phyloP scores from a whole-genome alignment of 2,329 filamentous ascomycete genomes.

The Macrophomina pseudophaseolina region DNA sequence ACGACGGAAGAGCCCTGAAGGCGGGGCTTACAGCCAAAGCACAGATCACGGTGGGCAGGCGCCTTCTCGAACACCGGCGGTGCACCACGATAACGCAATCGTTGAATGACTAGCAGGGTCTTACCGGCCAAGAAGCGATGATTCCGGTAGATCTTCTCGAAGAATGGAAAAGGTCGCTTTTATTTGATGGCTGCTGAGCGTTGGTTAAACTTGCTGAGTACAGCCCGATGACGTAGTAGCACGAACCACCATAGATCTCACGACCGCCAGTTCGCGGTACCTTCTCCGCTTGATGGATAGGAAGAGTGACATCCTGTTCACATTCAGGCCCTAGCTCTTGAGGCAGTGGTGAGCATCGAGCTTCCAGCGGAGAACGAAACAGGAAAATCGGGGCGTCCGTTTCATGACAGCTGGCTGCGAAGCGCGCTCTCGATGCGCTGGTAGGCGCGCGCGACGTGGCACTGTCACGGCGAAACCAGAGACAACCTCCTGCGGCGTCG shows the following conservation, averaged over 20 bases:
- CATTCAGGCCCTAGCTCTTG: too few species aligned
- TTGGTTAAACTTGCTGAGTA: background rate
- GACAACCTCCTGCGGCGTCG: background rate
- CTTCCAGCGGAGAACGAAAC: background rate
- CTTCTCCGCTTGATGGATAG: background rate
- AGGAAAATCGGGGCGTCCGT: background rate
- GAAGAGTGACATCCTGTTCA: too few species aligned
- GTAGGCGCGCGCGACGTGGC: conserved; percentile 16
- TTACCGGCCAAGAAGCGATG: background rate
- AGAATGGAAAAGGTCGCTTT: background rate
- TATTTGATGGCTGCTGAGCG: background rate
- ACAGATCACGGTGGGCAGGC: background rate
- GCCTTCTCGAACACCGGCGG: background rate
- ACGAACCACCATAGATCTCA: background rate
- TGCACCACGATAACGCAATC: background rate
- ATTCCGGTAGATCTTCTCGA: background rate
- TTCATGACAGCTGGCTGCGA: background rate
- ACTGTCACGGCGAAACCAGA: background rate
- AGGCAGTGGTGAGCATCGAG: background rate
- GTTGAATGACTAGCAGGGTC: background rate
- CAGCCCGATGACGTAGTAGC: conserved; percentile 8
- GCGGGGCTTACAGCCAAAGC: background rate
- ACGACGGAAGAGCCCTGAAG: background rate
- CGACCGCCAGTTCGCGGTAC: background rate
- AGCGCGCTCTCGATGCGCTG: background rate